Conservation (phyloP, 2,329 filamentous ascomycete species). For the Sphaerulina musiva region DNA sequence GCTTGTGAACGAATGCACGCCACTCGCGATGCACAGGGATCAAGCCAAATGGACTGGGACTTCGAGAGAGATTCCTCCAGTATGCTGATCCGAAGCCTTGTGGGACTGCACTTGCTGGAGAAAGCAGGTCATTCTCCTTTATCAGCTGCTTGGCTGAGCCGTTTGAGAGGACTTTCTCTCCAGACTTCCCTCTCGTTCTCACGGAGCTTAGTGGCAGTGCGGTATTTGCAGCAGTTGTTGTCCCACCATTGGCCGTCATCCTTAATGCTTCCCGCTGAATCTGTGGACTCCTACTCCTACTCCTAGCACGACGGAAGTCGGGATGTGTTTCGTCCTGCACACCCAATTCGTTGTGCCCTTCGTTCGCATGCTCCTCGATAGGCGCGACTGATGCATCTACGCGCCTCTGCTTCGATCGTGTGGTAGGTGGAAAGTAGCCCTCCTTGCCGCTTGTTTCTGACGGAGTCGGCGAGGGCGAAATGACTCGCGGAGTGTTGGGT, state of each 20-base stretch:
- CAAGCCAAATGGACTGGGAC: slow-evolving; percentile 83
- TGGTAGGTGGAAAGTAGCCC: slow-evolving; percentile 66
- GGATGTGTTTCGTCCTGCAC: slow-evolving; percentile 40
- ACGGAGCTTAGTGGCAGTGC: slow-evolving; percentile 8
- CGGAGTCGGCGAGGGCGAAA: slow-evolving; percentile 76
- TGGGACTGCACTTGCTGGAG: slow-evolving; percentile 28
- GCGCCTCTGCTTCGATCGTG: slow-evolving; percentile 66
- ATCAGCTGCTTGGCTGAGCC: slow-evolving; percentile 17
- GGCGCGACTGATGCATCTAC: slow-evolving; percentile 50
- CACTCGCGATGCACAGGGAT: slow-evolving; percentile 94
- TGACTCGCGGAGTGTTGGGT: slow-evolving; percentile 77
- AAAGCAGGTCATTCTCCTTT: slow-evolving; percentile 27
- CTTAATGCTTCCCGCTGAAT: slow-evolving; percentile 29
- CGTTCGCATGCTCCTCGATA: slow-evolving; percentile 52
- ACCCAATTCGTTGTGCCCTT: slow-evolving; percentile 10
- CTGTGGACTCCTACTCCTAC: slow-evolving; percentile 64
- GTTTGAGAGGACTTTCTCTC: slow-evolving; percentile 25
- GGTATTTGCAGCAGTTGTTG: slow-evolving; percentile 17
- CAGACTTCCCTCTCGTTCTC: slow-evolving; percentile 28
- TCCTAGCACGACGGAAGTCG: slow-evolving; percentile 54
- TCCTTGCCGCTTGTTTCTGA: slow-evolving; percentile 52
- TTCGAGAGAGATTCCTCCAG: slow-evolving; percentile 84
- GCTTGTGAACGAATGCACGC: slow-evolving; percentile 81
- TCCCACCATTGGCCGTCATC: slow-evolving; percentile 24
- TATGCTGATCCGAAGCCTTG: slow-evolving; percentile 64